phyloP scores from a whole-genome alignment of 2,329 filamentous ascomycete genomes.

The Ilyonectria mors-panacis region DNA sequence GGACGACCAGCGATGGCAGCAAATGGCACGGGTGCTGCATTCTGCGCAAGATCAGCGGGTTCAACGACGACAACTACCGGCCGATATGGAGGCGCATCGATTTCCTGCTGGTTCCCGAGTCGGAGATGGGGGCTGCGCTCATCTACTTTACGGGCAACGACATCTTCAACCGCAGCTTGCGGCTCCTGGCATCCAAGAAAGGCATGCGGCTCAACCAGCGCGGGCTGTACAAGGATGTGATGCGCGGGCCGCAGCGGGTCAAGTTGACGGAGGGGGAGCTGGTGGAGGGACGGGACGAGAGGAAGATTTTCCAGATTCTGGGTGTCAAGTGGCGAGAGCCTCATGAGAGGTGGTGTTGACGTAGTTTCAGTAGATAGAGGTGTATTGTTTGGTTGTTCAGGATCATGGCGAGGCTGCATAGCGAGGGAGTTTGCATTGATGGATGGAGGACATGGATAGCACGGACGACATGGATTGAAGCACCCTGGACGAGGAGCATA shows the following conservation, averaged over 20 bases:
- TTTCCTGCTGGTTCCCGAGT: slow-evolving; percentile 84
- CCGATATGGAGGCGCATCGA: slow-evolving; percentile 86
- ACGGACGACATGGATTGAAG: slow-evolving; percentile 28
- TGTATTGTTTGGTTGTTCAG: neutral
- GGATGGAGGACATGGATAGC: neutral
- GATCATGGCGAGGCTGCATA: neutral
- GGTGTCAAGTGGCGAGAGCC: slow-evolving; percentile 89
- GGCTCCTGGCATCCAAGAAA: slow-evolving; percentile 84
- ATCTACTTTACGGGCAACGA: slow-evolving; percentile 98
- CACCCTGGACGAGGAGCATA: neutral
- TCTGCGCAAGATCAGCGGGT: slow-evolving; percentile 65
- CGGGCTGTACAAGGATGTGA: slow-evolving; percentile 81
- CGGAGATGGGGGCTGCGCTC: slow-evolving; percentile 85
- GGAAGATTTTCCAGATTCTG: slow-evolving; percentile 83
- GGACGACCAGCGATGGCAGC: slow-evolving; percentile 67
- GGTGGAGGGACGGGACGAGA: slow-evolving; percentile 83
- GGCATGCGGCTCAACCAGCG: slow-evolving; percentile 88
- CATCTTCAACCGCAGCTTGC: slow-evolving; percentile 90
- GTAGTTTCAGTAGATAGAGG: neutral
- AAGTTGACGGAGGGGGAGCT: slow-evolving; percentile 78
- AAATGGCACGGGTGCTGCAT: slow-evolving; percentile 93
- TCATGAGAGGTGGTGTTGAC: slow-evolving; percentile 80
- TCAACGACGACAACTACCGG: slow-evolving; percentile 52
- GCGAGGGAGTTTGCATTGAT: neutral
- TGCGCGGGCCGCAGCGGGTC: slow-evolving; percentile 69